A percentile compares a stretch with the other conserved stretches of the same genome.
phyloP scores from a whole-genome alignment of 768 basidiomycete species.

The Hirschioporus abietinus region DNA sequence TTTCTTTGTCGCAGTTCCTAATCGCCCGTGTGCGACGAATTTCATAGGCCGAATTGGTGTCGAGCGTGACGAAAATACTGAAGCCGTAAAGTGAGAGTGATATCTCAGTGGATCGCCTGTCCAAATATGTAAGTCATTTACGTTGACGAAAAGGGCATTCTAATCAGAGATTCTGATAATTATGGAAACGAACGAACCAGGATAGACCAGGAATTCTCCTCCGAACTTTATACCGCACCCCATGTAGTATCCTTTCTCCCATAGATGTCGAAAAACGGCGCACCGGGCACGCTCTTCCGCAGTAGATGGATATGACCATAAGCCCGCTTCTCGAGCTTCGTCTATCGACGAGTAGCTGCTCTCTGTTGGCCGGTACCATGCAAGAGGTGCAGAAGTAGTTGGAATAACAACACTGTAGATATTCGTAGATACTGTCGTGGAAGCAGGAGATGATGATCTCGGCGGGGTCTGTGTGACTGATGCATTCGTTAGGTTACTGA shows the following conservation, averaged over 20 bases:
- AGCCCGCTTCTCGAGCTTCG: slow-evolving; percentile 55
- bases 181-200: slow-evolving; percentile 52
- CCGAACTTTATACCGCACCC: slow-evolving; percentile 92
- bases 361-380: slow-evolving; percentile 58
- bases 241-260: slow-evolving; percentile 82
- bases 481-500: not conserved
- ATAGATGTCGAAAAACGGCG: slow-evolving; percentile 72
- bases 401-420: slow-evolving; percentile 61
- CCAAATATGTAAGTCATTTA: not conserved
- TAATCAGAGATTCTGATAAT: not conserved
- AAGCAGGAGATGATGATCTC: not conserved
- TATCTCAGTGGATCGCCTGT: slow-evolving; percentile 91
- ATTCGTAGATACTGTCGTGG: slow-evolving; percentile 13
- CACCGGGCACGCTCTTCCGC: slow-evolving; percentile 68
- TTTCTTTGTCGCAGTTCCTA: slow-evolving; percentile 98
- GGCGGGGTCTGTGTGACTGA: slow-evolving; percentile 10
- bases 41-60: slow-evolving; percentile 78
- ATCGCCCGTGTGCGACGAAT: slow-evolving; percentile 88
- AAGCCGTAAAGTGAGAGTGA: slow-evolving; percentile 92
- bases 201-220: slow-evolving; percentile 94
- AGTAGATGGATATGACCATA: slow-evolving; percentile 74
- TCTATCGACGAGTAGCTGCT: slow-evolving; percentile 50
- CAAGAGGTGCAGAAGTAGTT: slow-evolving; percentile 51
- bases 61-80: slow-evolving; percentile 63
- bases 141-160: slow-evolving; percentile 1